Base-by-base conservation (phyloP, 2,329 filamentous ascomycete genomes). In the Parastagonospora avenae region DNA sequence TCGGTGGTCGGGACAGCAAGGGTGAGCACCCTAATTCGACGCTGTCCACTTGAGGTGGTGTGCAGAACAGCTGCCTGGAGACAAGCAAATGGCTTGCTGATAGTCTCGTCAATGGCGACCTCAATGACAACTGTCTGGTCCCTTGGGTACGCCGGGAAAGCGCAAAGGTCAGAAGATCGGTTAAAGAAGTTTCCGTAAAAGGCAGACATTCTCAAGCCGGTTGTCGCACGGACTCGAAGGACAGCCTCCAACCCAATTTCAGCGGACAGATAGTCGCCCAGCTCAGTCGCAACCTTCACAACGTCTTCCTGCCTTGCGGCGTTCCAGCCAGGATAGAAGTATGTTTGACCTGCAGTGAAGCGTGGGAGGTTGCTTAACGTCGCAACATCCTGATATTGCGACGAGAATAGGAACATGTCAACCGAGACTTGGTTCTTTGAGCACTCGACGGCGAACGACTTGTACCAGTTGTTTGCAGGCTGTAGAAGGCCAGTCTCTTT, bases 131-230 rank as follows among this genome's bases (percentile, higher is more conserved):
- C 97, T 57, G 90, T 92, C 74, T 99, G 94, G 68, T 99, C 94
- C 70, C 94, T 88, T 29, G 94, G 94, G 80, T 99, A 97, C 0
- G 94, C 92, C 1, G 94, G 94, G 82, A 99, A 99, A 10, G 94
- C 94, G 73, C 94, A 97, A 29, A 99, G 85, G 77, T 99, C 94
- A 12, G 92, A 97, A 72, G 91, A 96, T 63, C 94, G 85, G 80
- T 97, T 99, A 82, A 99, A 99, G 77, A 99, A 99, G 79, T 99
- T 99, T 62, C 94, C 94, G 75, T 97, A 99, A 77, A 99, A 99
- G 2, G 93, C 92, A 78, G 88, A 96, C 90, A 97, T 97, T 46
- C 94, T 87, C 52, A 99, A 79, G 45, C 94, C 94, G 19, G 92
- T 97, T 2, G 92, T 97, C 14, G 94, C 94, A 60, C 94, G 88